Base-by-base conservation (phyloP, 2,329 filamentous ascomycete genomes). In the Pseudogymnoascus sp. region DNA sequence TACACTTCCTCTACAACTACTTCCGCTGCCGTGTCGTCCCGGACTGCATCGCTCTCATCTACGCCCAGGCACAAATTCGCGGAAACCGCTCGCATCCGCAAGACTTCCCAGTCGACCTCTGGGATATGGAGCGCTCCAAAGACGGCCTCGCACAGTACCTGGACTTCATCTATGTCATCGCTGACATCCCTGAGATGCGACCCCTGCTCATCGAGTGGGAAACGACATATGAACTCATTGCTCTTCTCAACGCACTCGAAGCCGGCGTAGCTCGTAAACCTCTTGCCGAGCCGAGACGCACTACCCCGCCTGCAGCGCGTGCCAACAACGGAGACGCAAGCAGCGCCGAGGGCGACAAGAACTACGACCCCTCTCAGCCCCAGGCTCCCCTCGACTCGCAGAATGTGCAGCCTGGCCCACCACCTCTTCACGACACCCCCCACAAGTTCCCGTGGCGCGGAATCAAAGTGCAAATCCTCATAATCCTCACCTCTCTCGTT, bases 61-160 rank as follows among this genome's bases (percentile, higher is more conserved):
- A 95, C 71, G 83, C 96, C 2, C 93, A 97, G 77, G 90, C 91
- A 14, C 89, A 96, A 72, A 96, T 97, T 36, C 88, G 91, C 44
- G 86, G 88, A 42, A 87, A 88, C 34, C 82, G 87, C 63, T 86
- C 88, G 14, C 84, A 93, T 65, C 87, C 91, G 0, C 86, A 90
- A 66, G 93, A 97, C 71, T 97, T 97, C 70, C 93, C 93, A 0
- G 87, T 97, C 1, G 96, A 97, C 70, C 84, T 92, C 56, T 97
- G 93, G 93, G 93, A 97, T 71, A 96, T 97, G 89, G 93, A 97
- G 74, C 86, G 93, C 12, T 93, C 96, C 64, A 96, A 96, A 74
- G 93, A 97, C 71, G 93, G 93, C 0, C 85, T 97, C 1, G 91
- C 93, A 61, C 93, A 97, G 74, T 96, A 96, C 72, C 84, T 97